These are phyloP conservation scores for Fusarium dimerum DNA, from an alignment of 2,329 filamentous ascomycete genomes.

Conservation along the genomic window DNA sequence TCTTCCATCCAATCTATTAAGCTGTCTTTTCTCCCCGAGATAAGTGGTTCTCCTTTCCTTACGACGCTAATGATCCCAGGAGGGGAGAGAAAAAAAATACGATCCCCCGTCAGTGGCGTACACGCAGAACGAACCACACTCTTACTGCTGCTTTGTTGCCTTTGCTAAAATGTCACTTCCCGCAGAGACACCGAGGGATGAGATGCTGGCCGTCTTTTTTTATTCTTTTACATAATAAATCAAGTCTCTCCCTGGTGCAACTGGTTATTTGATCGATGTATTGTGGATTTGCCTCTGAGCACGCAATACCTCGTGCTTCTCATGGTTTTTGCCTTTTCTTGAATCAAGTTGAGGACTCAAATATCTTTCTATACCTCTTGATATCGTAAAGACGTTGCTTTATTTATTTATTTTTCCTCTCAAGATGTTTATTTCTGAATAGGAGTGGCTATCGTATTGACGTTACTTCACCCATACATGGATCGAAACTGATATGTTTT, in stretches of 20 bases:
- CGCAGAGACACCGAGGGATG: too few relatives aligned
- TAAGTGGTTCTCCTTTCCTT: too few relatives aligned
- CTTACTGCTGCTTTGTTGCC: too few relatives aligned
- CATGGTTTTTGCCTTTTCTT: not conserved
- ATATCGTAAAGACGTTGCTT: not conserved
- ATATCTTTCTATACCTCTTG: constrained; percentile 1
- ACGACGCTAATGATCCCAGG: too few relatives aligned
- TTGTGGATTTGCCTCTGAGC: constrained; percentile 26
- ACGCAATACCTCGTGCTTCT: constrained; percentile 29
- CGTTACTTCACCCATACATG: not conserved
- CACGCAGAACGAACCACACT: too few relatives aligned
- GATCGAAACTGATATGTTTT: not conserved
- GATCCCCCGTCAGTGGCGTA: too few relatives aligned
- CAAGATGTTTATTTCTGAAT: not conserved
- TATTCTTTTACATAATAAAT: not conserved
- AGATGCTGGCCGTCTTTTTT: not conserved
- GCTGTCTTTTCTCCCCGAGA: too few relatives aligned
- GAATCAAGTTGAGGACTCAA: constrained; percentile 3
- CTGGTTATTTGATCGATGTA: too few relatives aligned
- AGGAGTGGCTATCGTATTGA: not conserved
- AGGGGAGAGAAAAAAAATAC: too few relatives aligned
- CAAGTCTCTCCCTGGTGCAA: not conserved
- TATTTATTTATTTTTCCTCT: not conserved
- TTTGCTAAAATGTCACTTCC: too few relatives aligned
- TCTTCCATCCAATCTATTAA: too few relatives aligned